Evolutionary conservation across 1,284 basidiomycete genomes (phyloP).

Genomic region (Puccinia coronata): DNA sequence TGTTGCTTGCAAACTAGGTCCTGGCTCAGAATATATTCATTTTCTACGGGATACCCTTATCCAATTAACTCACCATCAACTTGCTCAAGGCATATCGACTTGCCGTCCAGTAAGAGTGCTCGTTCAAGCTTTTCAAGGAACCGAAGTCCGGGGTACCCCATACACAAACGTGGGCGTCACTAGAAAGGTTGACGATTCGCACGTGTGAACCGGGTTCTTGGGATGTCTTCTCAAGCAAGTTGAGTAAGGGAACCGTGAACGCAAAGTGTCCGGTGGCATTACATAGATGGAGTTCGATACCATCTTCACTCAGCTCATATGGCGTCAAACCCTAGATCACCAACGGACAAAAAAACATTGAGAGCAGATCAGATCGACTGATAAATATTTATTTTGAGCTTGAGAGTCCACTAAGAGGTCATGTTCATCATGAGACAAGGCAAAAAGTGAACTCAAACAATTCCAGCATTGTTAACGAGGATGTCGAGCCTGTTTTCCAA

Average conservation of each 20-base stretch:
- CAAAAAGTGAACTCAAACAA: constrained; percentile 38
- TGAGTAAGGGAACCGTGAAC: constrained; percentile 23
- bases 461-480: constrained; percentile 57
- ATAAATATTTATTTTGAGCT: too few species aligned
- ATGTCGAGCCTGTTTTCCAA: constrained; percentile 57
- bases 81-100: constrained; percentile 34
- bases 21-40: too few species aligned
- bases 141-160: constrained; percentile 24
- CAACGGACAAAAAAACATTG: too few species aligned
- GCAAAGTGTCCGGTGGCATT: constrained; percentile 49
- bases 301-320: constrained; percentile 38
- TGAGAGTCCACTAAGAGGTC: too few species aligned
- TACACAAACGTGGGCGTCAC: constrained; percentile 27
- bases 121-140: constrained; percentile 34
- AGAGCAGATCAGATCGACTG: too few species aligned
- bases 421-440: too few species aligned
- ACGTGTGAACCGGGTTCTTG: constrained; percentile 23
- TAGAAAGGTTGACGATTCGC: constrained; percentile 34
- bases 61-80: constrained; percentile 1
- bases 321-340: constrained; percentile 22
- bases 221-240: constrained; percentile 30
- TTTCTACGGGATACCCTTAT: too few species aligned
- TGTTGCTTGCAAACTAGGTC: too few species aligned
- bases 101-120: neutral
- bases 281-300: constrained; percentile 45